Evolutionary conservation across 176 grass and related monocot genomes (phyloP), one percentile per base, ranked within the genome.

Genomic region (Triticum monococcum): DNA sequence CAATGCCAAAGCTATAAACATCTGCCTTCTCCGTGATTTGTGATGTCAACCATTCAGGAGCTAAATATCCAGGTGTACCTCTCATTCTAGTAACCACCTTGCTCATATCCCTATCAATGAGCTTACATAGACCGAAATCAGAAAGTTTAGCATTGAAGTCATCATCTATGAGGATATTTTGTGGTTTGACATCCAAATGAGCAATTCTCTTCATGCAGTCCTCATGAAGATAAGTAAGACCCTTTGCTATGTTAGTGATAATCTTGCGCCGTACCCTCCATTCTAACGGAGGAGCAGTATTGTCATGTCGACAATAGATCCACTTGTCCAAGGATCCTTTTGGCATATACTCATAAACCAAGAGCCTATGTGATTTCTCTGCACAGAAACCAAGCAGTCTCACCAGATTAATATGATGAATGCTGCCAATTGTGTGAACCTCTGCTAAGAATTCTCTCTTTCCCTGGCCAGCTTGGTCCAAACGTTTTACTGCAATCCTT

Each of bases 391-490:
- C 41, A 45, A 45, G 0, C 41, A 45, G 0, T 1, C 41, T 45
- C 41, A 45, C 41, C 9, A 45, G 41, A 12, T 45, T 45, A 3
- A 45, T 45, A 92, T 64, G 85, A 60, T 92, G 91, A 60, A 87
- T 83, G 36, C 18, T 82, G 31, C 91, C 81, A 4, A 92, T 90
- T 48, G 77, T 92, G 16, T 92, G 24, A 20, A 92, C 87, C 33
- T 92, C 87, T 12, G 87, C 90, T 23, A 80, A 70, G 48, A 92
- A 92, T 83, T 89, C 86, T 40, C 8, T 86, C 22, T 72, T 92
- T 0, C 79, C 90, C 31, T 83, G 83, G 12, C 73, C 78, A 16
- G 77, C 22, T 24, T 22, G 26, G 23, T 86, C 56, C 72, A 92
- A 83, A 66, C 74, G 62, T 37, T 85, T 85, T 4, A 78, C 83